Conservation (phyloP, 129 eudicot species). For the Saussurea involucrata region DNA sequence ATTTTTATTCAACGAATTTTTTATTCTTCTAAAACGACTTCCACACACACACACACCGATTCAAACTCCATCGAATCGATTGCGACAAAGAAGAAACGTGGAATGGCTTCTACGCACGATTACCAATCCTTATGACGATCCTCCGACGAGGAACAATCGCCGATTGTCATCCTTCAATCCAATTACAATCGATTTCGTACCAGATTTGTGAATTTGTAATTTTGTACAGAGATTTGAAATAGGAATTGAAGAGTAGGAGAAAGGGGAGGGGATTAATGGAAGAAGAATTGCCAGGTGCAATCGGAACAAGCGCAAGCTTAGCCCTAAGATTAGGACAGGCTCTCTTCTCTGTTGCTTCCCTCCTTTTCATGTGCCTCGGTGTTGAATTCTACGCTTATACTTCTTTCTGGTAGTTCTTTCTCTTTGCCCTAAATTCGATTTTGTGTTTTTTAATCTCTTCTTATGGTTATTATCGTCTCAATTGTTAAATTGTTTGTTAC, state of each 20-base stretch:
- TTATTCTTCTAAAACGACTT: background rate
- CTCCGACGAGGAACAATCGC: background rate
- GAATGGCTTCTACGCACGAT: conserved; percentile 31
- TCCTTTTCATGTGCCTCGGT: conserved; percentile 81
- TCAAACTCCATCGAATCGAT: background rate
- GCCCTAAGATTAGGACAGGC: conserved; percentile 88
- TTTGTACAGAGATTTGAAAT: background rate
- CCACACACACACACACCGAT: background rate
- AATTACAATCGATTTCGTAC: background rate
- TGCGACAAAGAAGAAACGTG: conserved; percentile 11
- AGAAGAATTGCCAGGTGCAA: conserved; percentile 77
- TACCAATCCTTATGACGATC: conserved; percentile 20
- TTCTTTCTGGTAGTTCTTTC: conserved; percentile 65
- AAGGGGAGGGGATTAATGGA: conserved; percentile 11
- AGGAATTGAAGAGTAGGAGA: background rate
- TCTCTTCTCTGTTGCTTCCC: conserved; percentile 74
- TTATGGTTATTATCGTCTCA: background rate
- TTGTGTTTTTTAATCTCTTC: background rate
- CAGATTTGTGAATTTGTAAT: background rate
- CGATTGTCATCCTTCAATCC: background rate
- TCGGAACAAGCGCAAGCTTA: conserved; percentile 93
- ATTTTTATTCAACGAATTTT: background rate
- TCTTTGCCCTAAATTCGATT: background rate
- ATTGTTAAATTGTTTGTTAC: background rate
- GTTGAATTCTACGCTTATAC: conserved; percentile 80